These are phyloP conservation scores for Fonsecaea erecta DNA, from an alignment of 2,329 filamentous ascomycete species.

Conservation along the genomic window DNA sequence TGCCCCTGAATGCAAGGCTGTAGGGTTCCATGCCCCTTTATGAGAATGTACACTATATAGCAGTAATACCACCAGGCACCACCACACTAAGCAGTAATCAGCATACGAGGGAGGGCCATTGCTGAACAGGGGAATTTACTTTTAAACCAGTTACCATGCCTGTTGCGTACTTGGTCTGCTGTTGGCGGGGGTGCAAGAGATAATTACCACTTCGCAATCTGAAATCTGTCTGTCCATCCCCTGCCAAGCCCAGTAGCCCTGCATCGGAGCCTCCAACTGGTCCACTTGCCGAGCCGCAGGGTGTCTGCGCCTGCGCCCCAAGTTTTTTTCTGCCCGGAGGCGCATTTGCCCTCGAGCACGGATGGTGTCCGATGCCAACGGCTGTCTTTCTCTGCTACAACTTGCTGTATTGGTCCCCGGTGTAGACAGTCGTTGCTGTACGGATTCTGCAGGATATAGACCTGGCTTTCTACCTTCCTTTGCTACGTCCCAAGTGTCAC, in stretches of 20 bases:
- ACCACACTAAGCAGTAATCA: too few relatives aligned
- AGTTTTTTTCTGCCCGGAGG: conserved; percentile 3
- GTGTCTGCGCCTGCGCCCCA: neutral
- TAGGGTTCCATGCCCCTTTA: neutral
- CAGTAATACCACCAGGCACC: too few relatives aligned
- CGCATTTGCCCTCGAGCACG: neutral
- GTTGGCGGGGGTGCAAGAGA: neutral
- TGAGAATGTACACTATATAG: too few relatives aligned
- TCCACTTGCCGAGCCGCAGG: conserved; percentile 1
- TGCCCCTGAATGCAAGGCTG: conserved; percentile 16
- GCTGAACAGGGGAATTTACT: neutral
- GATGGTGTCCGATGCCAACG: neutral
- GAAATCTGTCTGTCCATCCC: neutral
- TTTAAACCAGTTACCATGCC: neutral
- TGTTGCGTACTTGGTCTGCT: neutral
- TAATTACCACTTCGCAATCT: neutral
- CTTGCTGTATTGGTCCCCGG: neutral
- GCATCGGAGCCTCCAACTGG: neutral
- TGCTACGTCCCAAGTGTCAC: neutral
- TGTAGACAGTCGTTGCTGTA: conserved; percentile 7
- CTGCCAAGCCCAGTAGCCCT: conserved; percentile 4
- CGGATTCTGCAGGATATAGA: neutral
- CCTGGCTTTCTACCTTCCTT: conserved; percentile 12
- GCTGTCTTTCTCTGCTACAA: conserved; percentile 1
- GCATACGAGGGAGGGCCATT: neutral